Base-by-base conservation (phyloP, 768 basidiomycete species). In the Pleurotus eryngii region DNA sequence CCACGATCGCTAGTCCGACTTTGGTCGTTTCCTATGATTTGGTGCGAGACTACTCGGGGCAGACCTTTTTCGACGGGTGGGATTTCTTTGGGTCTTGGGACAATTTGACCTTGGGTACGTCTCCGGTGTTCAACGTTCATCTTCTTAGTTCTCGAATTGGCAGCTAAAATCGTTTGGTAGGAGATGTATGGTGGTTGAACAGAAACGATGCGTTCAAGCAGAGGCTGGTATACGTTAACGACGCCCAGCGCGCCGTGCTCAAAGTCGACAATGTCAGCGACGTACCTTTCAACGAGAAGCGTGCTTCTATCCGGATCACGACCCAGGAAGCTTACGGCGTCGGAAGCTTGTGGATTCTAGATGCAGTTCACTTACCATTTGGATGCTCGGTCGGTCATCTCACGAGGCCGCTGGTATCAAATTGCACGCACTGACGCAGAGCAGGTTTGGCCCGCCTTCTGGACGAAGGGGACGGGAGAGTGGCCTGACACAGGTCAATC, bases 251-350 rank as follows among this genome's bases (percentile, higher is more conserved):
- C 57, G 85, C 81, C 5, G 81, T 93, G 59, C 75, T 93, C 48
- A 82, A 78, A 61, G 91, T 92, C 3, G 90, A 91, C 72, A 87
- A 90, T 61, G 74, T 73, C 1, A 82, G 81, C 5, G 73, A 76
- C 56, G 79, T 89, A 2, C 63, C 76, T 1, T 59, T 61, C n/a
- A 56, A 70, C 14, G 65, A 73, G 17, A 78, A 82, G 59, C 74
- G 90, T 42, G 81, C 85, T 61, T 75, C 88, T 14, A 88, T 90
- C 38, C 45, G 77, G 45, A 76, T 83, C 37, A 78, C 76, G 15
- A 72, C 72, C 20, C 70, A 73, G 54, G 73, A 73, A 43, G 57
- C 69, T 4, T 80, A 81, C 58, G 69, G 64, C 20, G 59, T 73
- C 17, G 78, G 78, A 1, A 74, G 68, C 30, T 64, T 83, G 9